Conservation (phyloP, 176 grass and related monocot species). For the Calamus simplicifolius region DNA sequence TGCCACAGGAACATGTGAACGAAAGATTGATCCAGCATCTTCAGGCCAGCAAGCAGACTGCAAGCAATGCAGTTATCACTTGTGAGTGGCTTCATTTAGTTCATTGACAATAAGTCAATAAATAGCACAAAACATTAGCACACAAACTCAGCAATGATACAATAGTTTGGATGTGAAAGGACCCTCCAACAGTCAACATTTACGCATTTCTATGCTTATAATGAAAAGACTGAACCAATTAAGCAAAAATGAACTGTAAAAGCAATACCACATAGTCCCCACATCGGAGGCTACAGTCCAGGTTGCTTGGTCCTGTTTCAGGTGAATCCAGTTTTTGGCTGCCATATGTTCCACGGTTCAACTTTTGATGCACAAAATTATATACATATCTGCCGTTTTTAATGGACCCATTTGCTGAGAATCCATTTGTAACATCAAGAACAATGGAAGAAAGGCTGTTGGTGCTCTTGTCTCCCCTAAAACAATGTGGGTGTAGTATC, state of each 20-base stretch:
- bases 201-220: too few relatives aligned
- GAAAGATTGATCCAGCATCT: too few relatives aligned
- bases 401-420: conserved; percentile 46
- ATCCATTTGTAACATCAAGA: conserved; percentile 55
- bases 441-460: conserved; percentile 26
- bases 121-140: too few relatives aligned
- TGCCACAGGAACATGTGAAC: too few relatives aligned
- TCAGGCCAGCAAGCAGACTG: too few relatives aligned
- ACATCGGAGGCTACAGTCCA: conserved; percentile 52
- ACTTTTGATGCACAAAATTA: conserved; percentile 58
- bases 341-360: conserved; percentile 22
- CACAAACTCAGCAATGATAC: too few relatives aligned
- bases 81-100: too few relatives aligned
- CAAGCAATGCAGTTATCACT: too few relatives aligned
- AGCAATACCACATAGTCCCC: conserved; percentile 82
- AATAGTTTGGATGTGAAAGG: too few relatives aligned
- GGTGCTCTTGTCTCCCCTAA: conserved; percentile 26
- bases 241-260: background rate
- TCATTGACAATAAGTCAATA: too few relatives aligned
- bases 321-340: conserved; percentile 10
- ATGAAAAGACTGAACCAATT: background rate
- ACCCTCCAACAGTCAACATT: too few relatives aligned
- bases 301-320: conserved; percentile 22
- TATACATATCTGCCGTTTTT: conserved; percentile 73
- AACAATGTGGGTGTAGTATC: conserved; percentile 31